phyloP scores from a whole-genome alignment of 768 basidiomycete species.

The Lentinula sp. region DNA sequence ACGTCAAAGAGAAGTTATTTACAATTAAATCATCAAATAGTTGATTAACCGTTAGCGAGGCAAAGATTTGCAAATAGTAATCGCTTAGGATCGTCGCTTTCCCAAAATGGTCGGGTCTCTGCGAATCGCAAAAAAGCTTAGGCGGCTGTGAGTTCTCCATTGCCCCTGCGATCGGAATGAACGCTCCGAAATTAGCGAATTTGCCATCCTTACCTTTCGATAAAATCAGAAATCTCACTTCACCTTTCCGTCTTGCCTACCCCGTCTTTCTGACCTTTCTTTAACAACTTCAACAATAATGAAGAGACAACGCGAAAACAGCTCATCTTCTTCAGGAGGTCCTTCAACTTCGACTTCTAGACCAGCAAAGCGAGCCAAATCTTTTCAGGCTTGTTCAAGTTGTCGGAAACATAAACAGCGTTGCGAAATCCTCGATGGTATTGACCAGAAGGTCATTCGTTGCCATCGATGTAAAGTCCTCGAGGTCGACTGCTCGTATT shows the following conservation, averaged over 20 bases:
- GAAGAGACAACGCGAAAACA: not conserved
- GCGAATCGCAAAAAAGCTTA: not conserved
- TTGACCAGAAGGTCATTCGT: conserved; percentile 20
- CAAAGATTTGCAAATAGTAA: not conserved
- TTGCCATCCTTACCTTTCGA: not conserved
- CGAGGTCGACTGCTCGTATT: conserved; percentile 34
- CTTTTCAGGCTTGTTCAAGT: conserved; percentile 32
- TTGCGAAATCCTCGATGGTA: conserved; percentile 34
- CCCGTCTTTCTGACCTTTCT: not conserved
- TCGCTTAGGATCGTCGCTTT: not conserved
- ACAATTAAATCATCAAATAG: not conserved
- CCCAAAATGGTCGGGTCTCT: not conserved
- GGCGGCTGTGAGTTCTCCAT: not conserved
- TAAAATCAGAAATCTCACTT: not conserved
- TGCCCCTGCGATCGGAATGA: not conserved
- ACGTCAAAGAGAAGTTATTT: not conserved
- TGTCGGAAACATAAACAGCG: conserved; percentile 39
- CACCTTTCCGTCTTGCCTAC: not conserved
- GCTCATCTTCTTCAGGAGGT: not conserved
- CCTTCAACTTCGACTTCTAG: not conserved
- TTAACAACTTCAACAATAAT: not conserved
- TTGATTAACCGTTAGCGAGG: not conserved
- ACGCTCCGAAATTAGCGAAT: not conserved
- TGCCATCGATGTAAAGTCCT: conserved; percentile 37
- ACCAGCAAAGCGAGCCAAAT: conserved; percentile 24